Evolutionary conservation across 2,329 filamentous ascomycete species (phyloP).

Genomic region (Penicillium sp.): DNA sequence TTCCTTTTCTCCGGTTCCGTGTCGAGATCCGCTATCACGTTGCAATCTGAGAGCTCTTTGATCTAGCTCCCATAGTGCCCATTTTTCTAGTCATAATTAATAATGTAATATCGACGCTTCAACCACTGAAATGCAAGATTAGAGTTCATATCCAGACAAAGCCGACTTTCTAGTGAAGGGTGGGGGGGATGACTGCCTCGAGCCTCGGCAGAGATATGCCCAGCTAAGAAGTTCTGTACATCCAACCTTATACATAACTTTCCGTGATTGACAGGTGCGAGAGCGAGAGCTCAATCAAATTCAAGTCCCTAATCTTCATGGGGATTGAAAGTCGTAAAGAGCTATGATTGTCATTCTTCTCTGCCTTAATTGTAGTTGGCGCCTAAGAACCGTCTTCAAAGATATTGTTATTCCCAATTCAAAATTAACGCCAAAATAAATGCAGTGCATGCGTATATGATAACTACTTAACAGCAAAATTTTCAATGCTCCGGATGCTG

Average conservation of each 20-base stretch:
- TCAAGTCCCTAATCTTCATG: too few species aligned
- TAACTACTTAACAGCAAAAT: not conserved
- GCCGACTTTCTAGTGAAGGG: too few species aligned
- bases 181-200: too few species aligned
- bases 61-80: not conserved
- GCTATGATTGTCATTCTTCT: not conserved
- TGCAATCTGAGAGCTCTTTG: not conserved
- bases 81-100: not conserved
- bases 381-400: not conserved
- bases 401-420: not conserved
- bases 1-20: not conserved
- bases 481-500: constrained; percentile 16
- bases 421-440: constrained; percentile 1
- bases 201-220: too few species aligned
- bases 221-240: too few species aligned
- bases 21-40: not conserved
- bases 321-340: not conserved
- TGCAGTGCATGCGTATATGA: not conserved
- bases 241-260: too few species aligned
- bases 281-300: too few species aligned
- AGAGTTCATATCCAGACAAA: too few species aligned
- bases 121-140: too few species aligned
- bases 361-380: not conserved
- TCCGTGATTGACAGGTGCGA: not conserved
- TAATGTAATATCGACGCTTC: too few species aligned